These are phyloP conservation scores for Tagetes erecta DNA, from an alignment of 129 eudicot species.

Conservation along the genomic window DNA sequence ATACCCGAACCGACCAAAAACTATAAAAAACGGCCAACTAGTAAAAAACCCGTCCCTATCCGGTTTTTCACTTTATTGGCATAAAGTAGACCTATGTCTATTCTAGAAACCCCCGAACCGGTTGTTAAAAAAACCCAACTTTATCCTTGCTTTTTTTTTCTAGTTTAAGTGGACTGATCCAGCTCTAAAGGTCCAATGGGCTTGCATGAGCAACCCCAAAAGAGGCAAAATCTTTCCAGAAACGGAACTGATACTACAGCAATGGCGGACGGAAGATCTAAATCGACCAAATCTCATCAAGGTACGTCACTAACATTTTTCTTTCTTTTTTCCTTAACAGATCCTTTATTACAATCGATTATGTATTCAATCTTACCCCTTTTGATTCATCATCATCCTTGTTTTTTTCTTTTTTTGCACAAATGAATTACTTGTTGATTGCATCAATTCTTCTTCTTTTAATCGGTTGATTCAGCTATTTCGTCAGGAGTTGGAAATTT, in stretches of 20 bases:
- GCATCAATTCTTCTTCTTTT: neutral
- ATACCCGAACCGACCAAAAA: too few relatives aligned
- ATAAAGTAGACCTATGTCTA: too few relatives aligned
- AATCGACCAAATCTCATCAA: conserved; percentile 19
- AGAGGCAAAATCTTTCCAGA: neutral
- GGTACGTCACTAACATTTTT: conserved; percentile 6
- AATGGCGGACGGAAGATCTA: conserved; percentile 36
- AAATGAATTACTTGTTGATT: neutral
- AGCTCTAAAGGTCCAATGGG: neutral
- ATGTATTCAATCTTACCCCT: neutral
- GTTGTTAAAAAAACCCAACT: too few relatives aligned
- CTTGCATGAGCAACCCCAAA: conserved; percentile 10
- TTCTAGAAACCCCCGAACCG: too few relatives aligned
- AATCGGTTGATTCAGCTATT: neutral
- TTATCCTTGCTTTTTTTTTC: too few relatives aligned
- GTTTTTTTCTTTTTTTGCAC: neutral
- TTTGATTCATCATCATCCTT: neutral
- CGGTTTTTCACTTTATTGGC: too few relatives aligned
- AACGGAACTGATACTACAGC: neutral
- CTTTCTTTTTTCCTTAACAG: neutral
- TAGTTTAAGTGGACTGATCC: neutral
- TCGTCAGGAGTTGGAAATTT: neutral
- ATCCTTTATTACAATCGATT: neutral
- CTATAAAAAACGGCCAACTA: too few relatives aligned
- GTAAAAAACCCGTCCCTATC: too few relatives aligned